phyloP scores from a whole-genome alignment of 2,329 filamentous ascomycete genomes.

The Penicillium brevicompactum region DNA sequence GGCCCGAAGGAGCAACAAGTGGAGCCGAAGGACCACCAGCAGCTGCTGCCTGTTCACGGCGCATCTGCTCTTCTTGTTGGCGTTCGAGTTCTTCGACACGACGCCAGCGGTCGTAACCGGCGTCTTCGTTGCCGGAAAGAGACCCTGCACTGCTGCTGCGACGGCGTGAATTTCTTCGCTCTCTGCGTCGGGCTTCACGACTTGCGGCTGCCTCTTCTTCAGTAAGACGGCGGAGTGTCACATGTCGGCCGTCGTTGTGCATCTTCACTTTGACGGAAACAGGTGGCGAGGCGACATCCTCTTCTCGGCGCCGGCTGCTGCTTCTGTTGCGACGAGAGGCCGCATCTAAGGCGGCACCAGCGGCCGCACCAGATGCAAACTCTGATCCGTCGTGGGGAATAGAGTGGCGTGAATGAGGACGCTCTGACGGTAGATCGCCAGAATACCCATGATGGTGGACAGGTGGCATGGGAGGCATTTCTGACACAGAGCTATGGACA shows the following conservation, averaged over 20 bases:
- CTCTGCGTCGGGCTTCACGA: constrained; percentile 56
- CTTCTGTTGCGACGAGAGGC: constrained; percentile 34
- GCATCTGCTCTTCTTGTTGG: constrained; percentile 48
- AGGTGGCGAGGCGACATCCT: constrained; percentile 57
- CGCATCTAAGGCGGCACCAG: constrained; percentile 34
- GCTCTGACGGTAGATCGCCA: constrained; percentile 33
- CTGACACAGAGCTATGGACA: constrained; percentile 31
- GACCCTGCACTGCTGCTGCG: constrained; percentile 45
- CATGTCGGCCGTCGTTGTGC: constrained; percentile 64
- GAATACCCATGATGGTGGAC: constrained; percentile 37
- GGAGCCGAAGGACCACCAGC: constrained; percentile 21
- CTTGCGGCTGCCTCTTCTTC: constrained; percentile 65
- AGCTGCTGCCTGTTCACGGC: constrained; percentile 39
- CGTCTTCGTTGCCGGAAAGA: constrained; percentile 43
- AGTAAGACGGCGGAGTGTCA: constrained; percentile 63
- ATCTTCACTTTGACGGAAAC: constrained; percentile 67
- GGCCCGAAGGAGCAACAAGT: constrained; percentile 26
- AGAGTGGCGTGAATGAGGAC: constrained; percentile 20
- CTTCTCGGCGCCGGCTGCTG: constrained; percentile 33
- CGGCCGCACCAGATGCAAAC: constrained; percentile 30
- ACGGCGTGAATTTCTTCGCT: constrained; percentile 43
- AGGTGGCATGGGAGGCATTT: constrained; percentile 45
- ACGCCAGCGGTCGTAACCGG: constrained; percentile 47
- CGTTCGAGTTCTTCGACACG: constrained; percentile 53
- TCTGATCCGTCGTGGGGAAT: constrained; percentile 23